These are phyloP conservation scores for Arachnopeziza araneosa DNA, from an alignment of 2,329 filamentous ascomycete species.

Conservation along the genomic window DNA sequence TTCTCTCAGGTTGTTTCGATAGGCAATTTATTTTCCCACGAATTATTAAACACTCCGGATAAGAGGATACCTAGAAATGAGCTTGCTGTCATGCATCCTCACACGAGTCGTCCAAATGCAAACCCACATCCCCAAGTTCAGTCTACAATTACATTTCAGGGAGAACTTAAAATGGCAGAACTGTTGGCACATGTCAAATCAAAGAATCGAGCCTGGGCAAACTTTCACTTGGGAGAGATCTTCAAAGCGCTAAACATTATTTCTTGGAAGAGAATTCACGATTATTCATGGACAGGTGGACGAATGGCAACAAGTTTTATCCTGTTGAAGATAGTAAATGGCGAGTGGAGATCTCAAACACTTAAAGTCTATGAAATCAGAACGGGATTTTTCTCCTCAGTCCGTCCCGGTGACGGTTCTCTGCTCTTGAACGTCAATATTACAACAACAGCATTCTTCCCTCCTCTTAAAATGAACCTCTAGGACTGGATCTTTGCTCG, in stretches of 20 bases:
- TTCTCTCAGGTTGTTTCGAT: conserved; percentile 2
- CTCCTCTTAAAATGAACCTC: background rate
- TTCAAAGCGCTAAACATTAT: conserved; percentile 3
- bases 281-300: background rate
- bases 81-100: background rate
- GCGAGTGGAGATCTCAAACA: too few relatives aligned
- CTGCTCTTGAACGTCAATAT: conserved; percentile 14
- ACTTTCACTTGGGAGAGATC: background rate
- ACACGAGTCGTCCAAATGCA: background rate
- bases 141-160: background rate
- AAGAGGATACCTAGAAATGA: background rate
- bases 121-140: background rate
- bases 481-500: background rate
- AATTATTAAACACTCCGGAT: background rate
- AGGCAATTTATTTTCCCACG: background rate
- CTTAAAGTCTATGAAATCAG: background rate
- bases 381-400: conserved; percentile 12
- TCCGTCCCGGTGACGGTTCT: conserved; percentile 9
- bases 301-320: conserved; percentile 12
- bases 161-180: background rate
- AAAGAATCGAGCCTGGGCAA: background rate
- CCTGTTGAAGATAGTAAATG: background rate
- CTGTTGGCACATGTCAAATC: background rate
- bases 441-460: conserved; percentile 9
- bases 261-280: conserved; percentile 6